Percentiles rank a stretch among this genome's conserved stretches.
These are phyloP conservation scores for Wickerhamomyces hampshirensis DNA, from an alignment of 805 yeast genomes.

Conservation along the genomic window DNA sequence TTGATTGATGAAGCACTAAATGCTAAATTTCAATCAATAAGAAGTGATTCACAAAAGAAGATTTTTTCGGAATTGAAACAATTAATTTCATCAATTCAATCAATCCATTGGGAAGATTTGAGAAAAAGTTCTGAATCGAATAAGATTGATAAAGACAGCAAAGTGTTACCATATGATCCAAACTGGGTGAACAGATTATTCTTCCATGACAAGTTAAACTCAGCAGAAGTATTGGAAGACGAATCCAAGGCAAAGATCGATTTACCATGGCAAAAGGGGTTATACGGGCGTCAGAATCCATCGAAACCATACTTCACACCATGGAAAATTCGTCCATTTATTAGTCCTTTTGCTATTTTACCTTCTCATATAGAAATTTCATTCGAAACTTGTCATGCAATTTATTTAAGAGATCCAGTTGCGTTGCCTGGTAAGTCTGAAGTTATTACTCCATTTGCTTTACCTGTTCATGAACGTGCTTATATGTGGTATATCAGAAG, in stretches of 20 bases:
- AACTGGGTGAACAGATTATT: conserved; percentile 46
- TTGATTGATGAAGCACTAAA: conserved; percentile 9
- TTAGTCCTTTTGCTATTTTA: conserved; percentile 86
- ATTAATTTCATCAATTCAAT: conserved; percentile 19
- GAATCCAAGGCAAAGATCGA: conserved; percentile 46
- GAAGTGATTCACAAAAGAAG: conserved; percentile 27
- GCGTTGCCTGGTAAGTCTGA: conserved; percentile 97
- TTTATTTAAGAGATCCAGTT: conserved; percentile 94
- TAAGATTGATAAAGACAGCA: conserved; percentile 21
- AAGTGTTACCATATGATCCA: conserved; percentile 38
- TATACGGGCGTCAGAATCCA: conserved; percentile 78
- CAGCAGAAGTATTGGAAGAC: conserved; percentile 44
- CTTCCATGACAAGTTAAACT: conserved; percentile 38
- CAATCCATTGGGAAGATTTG: conserved; percentile 23
- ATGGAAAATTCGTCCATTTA: conserved; percentile 91
- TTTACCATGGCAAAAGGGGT: conserved; percentile 78
- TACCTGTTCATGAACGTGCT: conserved; percentile 84
- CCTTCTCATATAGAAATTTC: conserved; percentile 92
- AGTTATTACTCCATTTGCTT: conserved; percentile 84
- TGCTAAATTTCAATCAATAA: conserved; percentile 13
- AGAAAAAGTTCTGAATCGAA: conserved; percentile 27
- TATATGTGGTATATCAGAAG: conserved; percentile 88
- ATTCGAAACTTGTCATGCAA: conserved; percentile 89
- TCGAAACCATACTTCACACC: conserved; percentile 88
- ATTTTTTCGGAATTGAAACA: conserved; percentile 26